Evolutionary conservation across 371 early-diverging fungal genomes (phyloP).

Genomic region (Zychaea mexicana): DNA sequence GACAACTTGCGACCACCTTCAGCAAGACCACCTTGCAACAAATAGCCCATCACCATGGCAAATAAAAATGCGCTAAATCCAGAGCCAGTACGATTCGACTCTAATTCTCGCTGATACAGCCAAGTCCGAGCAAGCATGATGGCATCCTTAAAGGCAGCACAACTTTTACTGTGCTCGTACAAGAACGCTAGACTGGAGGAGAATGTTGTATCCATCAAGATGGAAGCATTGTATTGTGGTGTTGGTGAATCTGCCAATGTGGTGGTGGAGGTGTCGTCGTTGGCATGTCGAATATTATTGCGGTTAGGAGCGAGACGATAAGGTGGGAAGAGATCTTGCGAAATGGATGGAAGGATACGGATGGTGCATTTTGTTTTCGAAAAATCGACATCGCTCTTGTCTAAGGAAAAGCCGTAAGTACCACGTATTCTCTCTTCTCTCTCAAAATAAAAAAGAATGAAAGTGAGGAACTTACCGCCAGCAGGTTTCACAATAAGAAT

Average conservation of each 20-base stretch:
- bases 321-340: constrained; percentile 62
- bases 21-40: constrained; percentile 68
- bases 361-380: constrained; percentile 67
- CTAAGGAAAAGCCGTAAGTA: constrained; percentile 23
- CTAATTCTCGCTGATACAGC: constrained; percentile 77
- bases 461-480: constrained; percentile 37
- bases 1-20: constrained; percentile 64
- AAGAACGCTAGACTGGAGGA: constrained; percentile 80
- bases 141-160: constrained; percentile 80
- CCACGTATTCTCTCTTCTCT: constrained; percentile 14
- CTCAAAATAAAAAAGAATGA: background rate
- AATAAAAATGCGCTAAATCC: constrained; percentile 80
- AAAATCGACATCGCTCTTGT: constrained; percentile 62
- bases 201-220: constrained; percentile 77
- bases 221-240: constrained; percentile 88
- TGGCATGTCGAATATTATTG: constrained; percentile 77
- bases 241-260: constrained; percentile 75
- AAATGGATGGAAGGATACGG: constrained; percentile 79
- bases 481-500: constrained; percentile 68
- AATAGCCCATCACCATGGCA: constrained; percentile 84
- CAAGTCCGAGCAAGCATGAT: constrained; percentile 82
- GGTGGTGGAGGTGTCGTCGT: constrained; percentile 15
- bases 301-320: constrained; percentile 79
- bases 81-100: constrained; percentile 20
- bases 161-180: constrained; percentile 71